phyloP scores from a whole-genome alignment of 805 yeast genomes.

The Schizosaccharomyces cryophilus region DNA sequence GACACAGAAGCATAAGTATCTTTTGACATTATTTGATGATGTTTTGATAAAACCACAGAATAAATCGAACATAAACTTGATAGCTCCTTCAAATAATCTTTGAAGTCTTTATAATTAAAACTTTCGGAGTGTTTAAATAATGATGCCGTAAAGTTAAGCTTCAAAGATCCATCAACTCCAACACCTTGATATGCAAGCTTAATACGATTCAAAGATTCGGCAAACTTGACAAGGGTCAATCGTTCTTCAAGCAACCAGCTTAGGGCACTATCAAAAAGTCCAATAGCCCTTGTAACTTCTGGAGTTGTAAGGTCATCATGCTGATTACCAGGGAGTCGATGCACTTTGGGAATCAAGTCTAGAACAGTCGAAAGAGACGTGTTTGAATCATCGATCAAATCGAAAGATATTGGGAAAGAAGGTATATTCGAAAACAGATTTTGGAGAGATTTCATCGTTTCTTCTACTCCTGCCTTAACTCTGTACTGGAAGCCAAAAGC shows the following conservation, averaged over 20 bases:
- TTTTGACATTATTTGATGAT: neutral
- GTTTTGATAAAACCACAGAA: neutral
- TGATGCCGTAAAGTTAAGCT: neutral
- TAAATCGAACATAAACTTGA: neutral
- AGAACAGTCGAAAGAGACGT: neutral
- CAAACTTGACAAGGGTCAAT: neutral
- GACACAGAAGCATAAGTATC: no score
- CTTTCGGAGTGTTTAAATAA: neutral
- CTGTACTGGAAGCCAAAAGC: conserved; percentile 51
- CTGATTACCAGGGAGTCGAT: neutral
- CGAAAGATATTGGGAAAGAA: neutral
- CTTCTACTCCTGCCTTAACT: conserved; percentile 39
- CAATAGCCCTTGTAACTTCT: neutral
- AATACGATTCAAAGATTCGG: neutral
- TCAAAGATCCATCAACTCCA: neutral
- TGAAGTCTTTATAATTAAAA: neutral
- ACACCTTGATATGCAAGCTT: neutral
- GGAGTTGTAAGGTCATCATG: neutral
- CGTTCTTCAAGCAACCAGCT: neutral
- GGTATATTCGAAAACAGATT: conserved; percentile 30
- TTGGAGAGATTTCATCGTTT: conserved; percentile 36
- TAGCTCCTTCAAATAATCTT: neutral
- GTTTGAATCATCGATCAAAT: neutral
- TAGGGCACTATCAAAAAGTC: neutral
- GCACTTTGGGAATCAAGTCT: neutral